Evolutionary conservation across 495 filamentous ascomycete species (phyloP).

Genomic region (Cairneyella variabilis): DNA sequence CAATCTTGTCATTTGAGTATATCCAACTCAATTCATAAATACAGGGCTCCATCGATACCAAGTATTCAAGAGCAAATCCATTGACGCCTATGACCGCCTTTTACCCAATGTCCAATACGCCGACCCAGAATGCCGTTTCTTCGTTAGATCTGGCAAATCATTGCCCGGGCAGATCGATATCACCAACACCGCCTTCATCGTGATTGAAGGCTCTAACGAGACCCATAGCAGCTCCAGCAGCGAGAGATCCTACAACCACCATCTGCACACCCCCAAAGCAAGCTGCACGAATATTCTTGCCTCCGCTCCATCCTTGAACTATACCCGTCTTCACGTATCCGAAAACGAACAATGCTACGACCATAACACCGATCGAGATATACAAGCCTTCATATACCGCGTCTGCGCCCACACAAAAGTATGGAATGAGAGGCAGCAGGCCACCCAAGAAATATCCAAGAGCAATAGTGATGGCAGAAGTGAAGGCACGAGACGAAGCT

Average conservation of each 20-base stretch:
- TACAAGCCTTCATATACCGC: conserved; percentile 58
- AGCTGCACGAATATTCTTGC: conserved; percentile 21
- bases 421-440: conserved; percentile 68
- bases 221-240: conserved; percentile 46
- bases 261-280: conserved; percentile 29
- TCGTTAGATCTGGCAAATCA: too few species aligned
- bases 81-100: too few species aligned
- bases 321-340: conserved; percentile 57
- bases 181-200: conserved; percentile 10
- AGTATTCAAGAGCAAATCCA: too few species aligned
- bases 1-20: too few species aligned
- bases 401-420: conserved; percentile 60
- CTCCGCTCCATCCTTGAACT: conserved; percentile 22
- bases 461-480: conserved; percentile 60
- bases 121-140: too few species aligned
- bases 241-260: conserved; percentile 33
- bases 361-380: conserved; percentile 69
- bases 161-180: too few species aligned
- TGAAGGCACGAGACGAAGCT: conserved; percentile 47
- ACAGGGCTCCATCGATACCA: too few species aligned
- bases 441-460: conserved; percentile 73
- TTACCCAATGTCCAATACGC: too few species aligned
- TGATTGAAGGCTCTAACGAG: conserved; percentile 44
- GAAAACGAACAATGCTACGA: conserved; percentile 66
- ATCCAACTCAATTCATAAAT: too few species aligned